Evolutionary conservation across 805 yeast species (phyloP).

Genomic region (Candida lessepsii): DNA sequence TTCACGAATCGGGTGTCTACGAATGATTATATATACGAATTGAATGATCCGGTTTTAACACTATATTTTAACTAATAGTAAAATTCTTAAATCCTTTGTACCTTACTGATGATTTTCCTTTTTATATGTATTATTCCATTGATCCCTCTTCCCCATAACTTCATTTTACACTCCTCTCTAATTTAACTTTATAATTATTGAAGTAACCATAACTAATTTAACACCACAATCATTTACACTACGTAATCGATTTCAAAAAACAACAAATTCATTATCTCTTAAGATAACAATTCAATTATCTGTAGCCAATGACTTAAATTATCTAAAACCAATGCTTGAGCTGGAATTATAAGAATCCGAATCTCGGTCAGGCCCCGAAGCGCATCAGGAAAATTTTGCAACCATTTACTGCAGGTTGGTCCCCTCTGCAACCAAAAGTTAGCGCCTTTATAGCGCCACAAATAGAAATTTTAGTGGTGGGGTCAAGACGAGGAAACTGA

Average conservation of each 20-base stretch:
- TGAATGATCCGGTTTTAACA: too few relatives aligned
- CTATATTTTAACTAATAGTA: too few relatives aligned
- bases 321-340: constrained; percentile 3
- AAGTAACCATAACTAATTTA: too few relatives aligned
- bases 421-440: constrained; percentile 2
- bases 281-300: neutral
- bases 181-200: too few relatives aligned
- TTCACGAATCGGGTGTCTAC: too few relatives aligned
- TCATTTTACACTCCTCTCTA: too few relatives aligned
- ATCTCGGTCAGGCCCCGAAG: constrained; percentile 4
- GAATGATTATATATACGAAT: too few relatives aligned
- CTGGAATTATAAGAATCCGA: constrained; percentile 2
- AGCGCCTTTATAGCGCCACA: neutral
- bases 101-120: too few relatives aligned
- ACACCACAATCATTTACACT: too few relatives aligned
- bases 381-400: constrained; percentile 1
- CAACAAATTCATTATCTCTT: neutral
- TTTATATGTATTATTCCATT: too few relatives aligned
- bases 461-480: neutral
- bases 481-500: constrained; percentile 2
- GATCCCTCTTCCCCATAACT: too few relatives aligned
- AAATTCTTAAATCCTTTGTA: too few relatives aligned
- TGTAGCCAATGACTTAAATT: neutral
- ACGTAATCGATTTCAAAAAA: neutral
- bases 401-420: neutral